These are phyloP conservation scores for Debaryomyces sp. DNA, from an alignment of 1,139 yeast genomes.

Conservation along the genomic window DNA sequence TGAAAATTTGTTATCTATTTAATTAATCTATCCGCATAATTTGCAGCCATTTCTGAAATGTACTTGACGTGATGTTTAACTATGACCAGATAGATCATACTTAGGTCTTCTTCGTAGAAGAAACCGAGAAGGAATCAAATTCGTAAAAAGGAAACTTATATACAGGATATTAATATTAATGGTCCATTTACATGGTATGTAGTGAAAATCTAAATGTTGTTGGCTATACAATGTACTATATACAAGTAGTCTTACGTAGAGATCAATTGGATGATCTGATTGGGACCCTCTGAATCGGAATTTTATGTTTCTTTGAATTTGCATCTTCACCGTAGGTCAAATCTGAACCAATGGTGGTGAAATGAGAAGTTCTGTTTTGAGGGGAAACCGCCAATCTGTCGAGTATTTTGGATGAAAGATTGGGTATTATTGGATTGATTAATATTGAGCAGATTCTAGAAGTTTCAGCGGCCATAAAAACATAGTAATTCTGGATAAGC, in stretches of 20 bases:
- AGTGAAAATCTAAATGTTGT: background rate
- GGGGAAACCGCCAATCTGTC: conserved; percentile 60
- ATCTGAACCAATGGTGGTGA: conserved; percentile 50
- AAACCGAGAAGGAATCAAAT: background rate
- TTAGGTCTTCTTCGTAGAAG: background rate
- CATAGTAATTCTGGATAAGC: conserved; percentile 51
- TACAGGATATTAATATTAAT: background rate
- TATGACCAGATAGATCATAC: conserved; percentile 2
- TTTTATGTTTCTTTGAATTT: conserved; percentile 25
- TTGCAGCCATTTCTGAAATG: conserved; percentile 18
- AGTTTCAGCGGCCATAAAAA: conserved; percentile 70
- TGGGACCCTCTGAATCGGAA: conserved; percentile 31
- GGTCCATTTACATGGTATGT: background rate
- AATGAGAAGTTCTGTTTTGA: conserved; percentile 39
- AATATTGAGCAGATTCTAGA: conserved; percentile 69
- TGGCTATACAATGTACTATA: background rate
- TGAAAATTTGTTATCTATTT: background rate
- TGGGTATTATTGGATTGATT: conserved; percentile 74
- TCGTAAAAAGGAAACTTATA: background rate
- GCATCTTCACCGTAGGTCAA: conserved; percentile 47
- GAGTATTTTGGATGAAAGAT: conserved; percentile 56
- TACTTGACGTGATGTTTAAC: background rate
- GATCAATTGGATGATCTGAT: conserved; percentile 16
- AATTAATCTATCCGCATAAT: conserved; percentile 7
- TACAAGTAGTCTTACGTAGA: background rate